Base-by-base conservation (phyloP, 2,329 filamentous ascomycete genomes). In the Juglanconis juglandina region DNA sequence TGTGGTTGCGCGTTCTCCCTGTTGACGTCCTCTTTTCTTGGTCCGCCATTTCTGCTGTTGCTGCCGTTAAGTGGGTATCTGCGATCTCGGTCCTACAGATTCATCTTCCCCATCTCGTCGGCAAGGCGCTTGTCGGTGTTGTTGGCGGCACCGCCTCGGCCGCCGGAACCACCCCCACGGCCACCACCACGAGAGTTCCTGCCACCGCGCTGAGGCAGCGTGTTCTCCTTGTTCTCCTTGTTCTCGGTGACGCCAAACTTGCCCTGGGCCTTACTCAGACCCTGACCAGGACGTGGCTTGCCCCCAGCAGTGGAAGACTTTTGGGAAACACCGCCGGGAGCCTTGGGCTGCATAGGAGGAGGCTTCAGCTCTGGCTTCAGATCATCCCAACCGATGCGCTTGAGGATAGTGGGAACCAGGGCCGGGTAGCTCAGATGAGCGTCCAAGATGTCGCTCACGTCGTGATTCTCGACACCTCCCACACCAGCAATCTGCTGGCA, bases 401-500 rank as follows among this genome's bases (percentile, higher is more conserved):
- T 80, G 35, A 95, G 76, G 61, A 93, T 87, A 48, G 77, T 81
- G 14, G 88, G 87, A 8, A 88, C 78, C 54, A 91, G 76, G 68
- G 83, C 84, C 61, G 87, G 84, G 70, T 93, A 93, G 66, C 86
- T 81, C 61, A 90, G 73, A 73, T 94, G 90, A 14, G 87, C 88
- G 64, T 78, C 85, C 56, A 91, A 82, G 64, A 87, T 79, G 58
- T 86, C 81, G 63, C 83, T 87, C 33, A 87, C 83, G 64, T 90
- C 80, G 56, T 89, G 76, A 66, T 90, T 92, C 71, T 92, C 88
- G 57, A 88, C 78, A 44, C 82, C 81, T 55, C 80, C 77, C 3
- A 92, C 85, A 13, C 87, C 87, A 46, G 84, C 79, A 37, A 95
- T 84, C 14, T 83, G 82, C 71, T 96, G 89, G 17, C 98, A 76